These are phyloP conservation scores for Dichotomopilus funicola DNA, from an alignment of 2,329 filamentous ascomycete species.

Conservation along the genomic window DNA sequence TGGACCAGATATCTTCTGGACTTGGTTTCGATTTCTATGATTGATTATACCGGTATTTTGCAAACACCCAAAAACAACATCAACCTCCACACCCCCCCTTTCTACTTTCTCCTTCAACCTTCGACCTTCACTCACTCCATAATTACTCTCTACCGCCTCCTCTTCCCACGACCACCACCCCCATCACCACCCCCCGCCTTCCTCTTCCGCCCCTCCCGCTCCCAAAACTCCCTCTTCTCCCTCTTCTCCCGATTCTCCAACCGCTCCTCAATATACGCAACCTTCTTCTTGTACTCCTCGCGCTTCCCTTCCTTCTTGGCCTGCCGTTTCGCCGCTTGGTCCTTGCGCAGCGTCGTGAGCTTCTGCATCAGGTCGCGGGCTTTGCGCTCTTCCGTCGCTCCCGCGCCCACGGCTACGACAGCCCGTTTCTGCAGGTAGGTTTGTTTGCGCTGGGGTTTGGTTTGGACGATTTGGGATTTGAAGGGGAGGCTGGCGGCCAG, in stretches of 20 bases:
- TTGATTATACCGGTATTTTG: too few species aligned
- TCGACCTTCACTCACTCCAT: constrained; percentile 4
- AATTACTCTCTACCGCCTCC: constrained; percentile 25
- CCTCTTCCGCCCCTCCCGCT: constrained; percentile 73
- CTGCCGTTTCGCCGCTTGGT: constrained; percentile 76
- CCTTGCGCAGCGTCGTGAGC: constrained; percentile 81
- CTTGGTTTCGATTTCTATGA: too few species aligned
- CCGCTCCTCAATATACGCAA: constrained; percentile 78
- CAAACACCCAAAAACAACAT: not conserved
- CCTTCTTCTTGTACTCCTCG: constrained; percentile 72
- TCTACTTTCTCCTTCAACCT: not conserved
- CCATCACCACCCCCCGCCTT: constrained; percentile 38
- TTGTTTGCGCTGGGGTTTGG: constrained; percentile 69
- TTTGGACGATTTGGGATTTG: constrained; percentile 81
- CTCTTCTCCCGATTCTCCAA: constrained; percentile 79
- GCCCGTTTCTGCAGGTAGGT: constrained; percentile 96
- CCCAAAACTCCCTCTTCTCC: constrained; percentile 90
- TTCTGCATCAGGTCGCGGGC: constrained; percentile 88
- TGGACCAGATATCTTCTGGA: too few species aligned
- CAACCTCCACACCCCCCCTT: not conserved
- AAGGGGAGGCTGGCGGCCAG: constrained; percentile 81
- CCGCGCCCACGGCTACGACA: constrained; percentile 62
- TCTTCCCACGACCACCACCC: constrained; percentile 35
- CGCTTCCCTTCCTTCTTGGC: constrained; percentile 85
- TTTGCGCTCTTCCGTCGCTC: constrained; percentile 66